A percentile compares a stretch with the other conserved stretches of the same genome.
Conservation (phyloP, 2,329 filamentous ascomycete species). For the Rhynchosporium secalis region DNA sequence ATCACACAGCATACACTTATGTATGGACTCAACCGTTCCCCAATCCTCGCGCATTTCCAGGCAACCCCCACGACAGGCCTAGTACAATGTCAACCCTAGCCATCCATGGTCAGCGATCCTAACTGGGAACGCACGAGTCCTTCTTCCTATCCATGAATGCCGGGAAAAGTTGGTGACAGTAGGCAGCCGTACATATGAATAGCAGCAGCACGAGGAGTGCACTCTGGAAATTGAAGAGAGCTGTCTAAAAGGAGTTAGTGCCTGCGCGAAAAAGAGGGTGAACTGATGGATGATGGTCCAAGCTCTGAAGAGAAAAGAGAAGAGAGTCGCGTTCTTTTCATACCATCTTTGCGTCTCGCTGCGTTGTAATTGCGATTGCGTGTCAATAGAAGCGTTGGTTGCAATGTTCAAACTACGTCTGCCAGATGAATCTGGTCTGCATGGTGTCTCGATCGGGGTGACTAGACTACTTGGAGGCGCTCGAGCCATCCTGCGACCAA, state of each 20-base stretch:
- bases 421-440: not conserved
- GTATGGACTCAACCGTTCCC: constrained; percentile 91
- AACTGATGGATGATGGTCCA: not conserved
- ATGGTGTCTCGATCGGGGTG: not conserved
- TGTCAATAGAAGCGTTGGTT: constrained; percentile 1
- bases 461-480: not conserved
- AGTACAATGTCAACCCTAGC: constrained; percentile 20
- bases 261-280: not conserved
- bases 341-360: constrained; percentile 19
- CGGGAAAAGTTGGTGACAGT: constrained; percentile 87
- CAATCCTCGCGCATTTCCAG: constrained; percentile 93
- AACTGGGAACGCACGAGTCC: constrained; percentile 64
- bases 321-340: not conserved
- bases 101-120: not conserved
- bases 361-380: not conserved
- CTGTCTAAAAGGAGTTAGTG: constrained; percentile 61
- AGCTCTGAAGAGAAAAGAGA: not conserved
- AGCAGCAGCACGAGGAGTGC: constrained; percentile 92
- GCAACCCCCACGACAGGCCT: constrained; percentile 64
- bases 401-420: not conserved
- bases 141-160: constrained; percentile 91
- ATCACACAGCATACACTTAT: constrained; percentile 89
- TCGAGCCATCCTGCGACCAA: not conserved
- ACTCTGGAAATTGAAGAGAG: constrained; percentile 98
- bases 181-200: constrained; percentile 92